Conservation (phyloP, 2,329 filamentous ascomycete genomes). For the Paecilomyces sp. region DNA sequence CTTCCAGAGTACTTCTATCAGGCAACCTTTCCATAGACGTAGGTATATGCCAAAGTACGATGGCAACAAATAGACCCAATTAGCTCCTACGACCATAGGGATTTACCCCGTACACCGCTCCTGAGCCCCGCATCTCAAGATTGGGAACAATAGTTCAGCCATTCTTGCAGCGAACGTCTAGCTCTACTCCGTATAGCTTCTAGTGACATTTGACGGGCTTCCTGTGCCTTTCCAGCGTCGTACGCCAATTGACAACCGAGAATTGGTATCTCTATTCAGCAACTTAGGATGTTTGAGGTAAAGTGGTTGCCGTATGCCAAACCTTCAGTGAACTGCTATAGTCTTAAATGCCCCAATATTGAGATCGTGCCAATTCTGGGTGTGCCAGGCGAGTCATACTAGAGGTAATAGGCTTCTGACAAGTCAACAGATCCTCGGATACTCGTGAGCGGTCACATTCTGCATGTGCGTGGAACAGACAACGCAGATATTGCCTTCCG, state of each 20-base stretch:
- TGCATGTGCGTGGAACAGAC: not conserved
- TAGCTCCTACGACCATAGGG: not conserved
- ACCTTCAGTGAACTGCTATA: not conserved
- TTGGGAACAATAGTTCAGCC: not conserved
- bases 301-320: not conserved
- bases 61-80: not conserved
- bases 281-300: not conserved
- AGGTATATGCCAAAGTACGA: not conserved
- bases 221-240: not conserved
- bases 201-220: not conserved
- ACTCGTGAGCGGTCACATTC: not conserved
- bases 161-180: not conserved
- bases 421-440: not conserved
- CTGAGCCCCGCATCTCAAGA: not conserved
- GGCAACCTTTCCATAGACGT: not conserved
- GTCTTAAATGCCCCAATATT: not conserved
- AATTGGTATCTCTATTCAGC: not conserved
- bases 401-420: not conserved
- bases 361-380: not conserved
- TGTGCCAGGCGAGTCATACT: not conserved
- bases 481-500: not conserved
- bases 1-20: not conserved
- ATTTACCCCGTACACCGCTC: not conserved
- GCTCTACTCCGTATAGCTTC: not conserved
- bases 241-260: not conserved